These are phyloP conservation scores for Lachnellula hyalina DNA, from an alignment of 2,329 filamentous ascomycete genomes.

Conservation along the genomic window DNA sequence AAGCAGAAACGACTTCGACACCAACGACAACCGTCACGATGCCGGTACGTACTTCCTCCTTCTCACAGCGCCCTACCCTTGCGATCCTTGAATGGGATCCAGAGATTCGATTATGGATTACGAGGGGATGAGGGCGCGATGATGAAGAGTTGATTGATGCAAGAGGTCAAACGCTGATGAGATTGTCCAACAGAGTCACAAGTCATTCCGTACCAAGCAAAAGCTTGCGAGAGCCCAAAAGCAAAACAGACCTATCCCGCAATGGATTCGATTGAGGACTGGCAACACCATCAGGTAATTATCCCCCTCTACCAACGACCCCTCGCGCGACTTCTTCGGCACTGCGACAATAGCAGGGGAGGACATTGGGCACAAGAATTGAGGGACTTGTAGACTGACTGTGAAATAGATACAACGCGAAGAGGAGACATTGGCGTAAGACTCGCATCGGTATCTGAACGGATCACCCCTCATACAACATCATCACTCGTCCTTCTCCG, in stretches of 20 bases:
- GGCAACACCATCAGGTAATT: conserved; percentile 97
- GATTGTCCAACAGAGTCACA: conserved; percentile 71
- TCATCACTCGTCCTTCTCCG: conserved; percentile 1
- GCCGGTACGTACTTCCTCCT: conserved; percentile 41
- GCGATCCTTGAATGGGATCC: background rate
- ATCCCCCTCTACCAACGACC: conserved; percentile 3
- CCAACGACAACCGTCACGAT: conserved; percentile 43
- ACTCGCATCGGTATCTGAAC: conserved; percentile 96
- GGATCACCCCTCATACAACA: conserved; percentile 39
- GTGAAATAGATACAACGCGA: conserved; percentile 88
- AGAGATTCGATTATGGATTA: background rate
- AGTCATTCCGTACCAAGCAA: conserved; percentile 99
- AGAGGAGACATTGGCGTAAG: conserved; percentile 99
- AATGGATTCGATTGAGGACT: conserved; percentile 99
- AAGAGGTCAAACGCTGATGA: conserved; percentile 12
- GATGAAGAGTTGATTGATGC: background rate
- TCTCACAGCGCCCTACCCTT: background rate
- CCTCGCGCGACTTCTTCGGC: background rate
- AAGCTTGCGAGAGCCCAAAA: conserved; percentile 99
- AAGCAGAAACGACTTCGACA: conserved; percentile 22
- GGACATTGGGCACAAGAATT: background rate
- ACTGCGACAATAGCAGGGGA: background rate
- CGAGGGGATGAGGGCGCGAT: background rate
- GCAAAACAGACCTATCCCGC: conserved; percentile 99
- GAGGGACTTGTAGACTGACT: background rate